Conservation (phyloP, 2,329 filamentous ascomycete species). For the Biscogniauxia sp. region DNA sequence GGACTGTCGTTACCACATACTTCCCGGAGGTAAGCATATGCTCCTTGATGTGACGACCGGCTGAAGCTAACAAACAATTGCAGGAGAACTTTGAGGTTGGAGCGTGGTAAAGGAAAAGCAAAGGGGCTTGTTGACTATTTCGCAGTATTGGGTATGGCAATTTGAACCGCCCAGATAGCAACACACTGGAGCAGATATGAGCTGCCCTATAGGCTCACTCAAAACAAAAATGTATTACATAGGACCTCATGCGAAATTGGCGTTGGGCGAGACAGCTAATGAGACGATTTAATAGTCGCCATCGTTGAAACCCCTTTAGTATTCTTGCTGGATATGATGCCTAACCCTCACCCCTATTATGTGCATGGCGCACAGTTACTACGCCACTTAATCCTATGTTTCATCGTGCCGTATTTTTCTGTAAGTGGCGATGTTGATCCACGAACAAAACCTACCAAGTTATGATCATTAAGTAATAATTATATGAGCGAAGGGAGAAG, state of each 20-base stretch:
- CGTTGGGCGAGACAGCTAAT: neutral
- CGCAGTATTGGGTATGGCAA: conserved; percentile 10
- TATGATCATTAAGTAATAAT: too few species aligned
- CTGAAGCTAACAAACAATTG: conserved; percentile 31
- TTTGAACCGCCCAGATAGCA: neutral
- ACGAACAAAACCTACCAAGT: neutral
- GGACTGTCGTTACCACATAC: conserved; percentile 94
- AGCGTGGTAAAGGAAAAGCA: conserved; percentile 64
- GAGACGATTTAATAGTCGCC: neutral
- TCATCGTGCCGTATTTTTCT: neutral
- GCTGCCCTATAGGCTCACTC: conserved; percentile 3
- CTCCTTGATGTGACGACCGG: neutral
- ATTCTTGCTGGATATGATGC: neutral
- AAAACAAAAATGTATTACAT: conserved; percentile 18
- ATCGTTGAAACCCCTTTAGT: neutral
- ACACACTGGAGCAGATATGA: neutral
- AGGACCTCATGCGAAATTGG: neutral
- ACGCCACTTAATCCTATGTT: neutral
- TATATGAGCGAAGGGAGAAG: too few species aligned
- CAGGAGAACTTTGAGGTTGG: conserved; percentile 92
- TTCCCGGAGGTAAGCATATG: conserved; percentile 74
- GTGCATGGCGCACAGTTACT: neutral
- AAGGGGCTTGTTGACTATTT: conserved; percentile 1
- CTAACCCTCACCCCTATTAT: neutral
- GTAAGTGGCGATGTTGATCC: neutral